phyloP scores from a whole-genome alignment of 768 basidiomycete genomes.

The Suillus spraguei region DNA sequence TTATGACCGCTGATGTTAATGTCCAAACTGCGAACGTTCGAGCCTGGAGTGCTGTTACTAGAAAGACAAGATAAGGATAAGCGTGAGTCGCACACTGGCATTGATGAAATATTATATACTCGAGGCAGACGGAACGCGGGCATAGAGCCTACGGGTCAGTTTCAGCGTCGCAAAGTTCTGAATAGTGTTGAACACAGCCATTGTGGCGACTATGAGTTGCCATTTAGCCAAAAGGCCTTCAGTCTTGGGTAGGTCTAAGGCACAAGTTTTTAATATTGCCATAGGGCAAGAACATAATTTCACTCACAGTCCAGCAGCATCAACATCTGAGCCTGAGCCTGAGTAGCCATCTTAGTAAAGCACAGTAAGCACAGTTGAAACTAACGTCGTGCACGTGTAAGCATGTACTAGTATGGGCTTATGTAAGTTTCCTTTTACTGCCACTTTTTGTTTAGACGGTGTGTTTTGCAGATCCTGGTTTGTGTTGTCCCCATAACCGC shows the following conservation, averaged over 20 bases:
- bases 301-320: constrained; percentile 27
- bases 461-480: constrained; percentile 21
- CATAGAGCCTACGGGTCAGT: constrained; percentile 80
- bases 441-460: constrained; percentile 13
- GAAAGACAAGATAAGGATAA: background rate
- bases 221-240: constrained; percentile 82
- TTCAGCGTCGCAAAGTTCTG: constrained; percentile 83
- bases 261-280: constrained; percentile 7
- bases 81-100: background rate
- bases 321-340: constrained; percentile 13
- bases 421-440: constrained; percentile 31
- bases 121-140: constrained; percentile 39
- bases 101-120: constrained; percentile 30
- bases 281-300: background rate
- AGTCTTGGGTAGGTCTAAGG: constrained; percentile 61
- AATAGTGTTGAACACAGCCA: constrained; percentile 82
- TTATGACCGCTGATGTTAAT: constrained; percentile 78
- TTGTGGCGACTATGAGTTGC: constrained; percentile 79
- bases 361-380: background rate
- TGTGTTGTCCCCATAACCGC: constrained; percentile 15
- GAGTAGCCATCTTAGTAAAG: constrained; percentile 6
- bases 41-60: constrained; percentile 87
- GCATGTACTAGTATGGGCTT: constrained; percentile 15
- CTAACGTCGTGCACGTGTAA: constrained; percentile 17
- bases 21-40: constrained; percentile 95